Evolutionary conservation across 2,329 filamentous ascomycete genomes (phyloP).

Genomic region (Penicillium sp.): DNA sequence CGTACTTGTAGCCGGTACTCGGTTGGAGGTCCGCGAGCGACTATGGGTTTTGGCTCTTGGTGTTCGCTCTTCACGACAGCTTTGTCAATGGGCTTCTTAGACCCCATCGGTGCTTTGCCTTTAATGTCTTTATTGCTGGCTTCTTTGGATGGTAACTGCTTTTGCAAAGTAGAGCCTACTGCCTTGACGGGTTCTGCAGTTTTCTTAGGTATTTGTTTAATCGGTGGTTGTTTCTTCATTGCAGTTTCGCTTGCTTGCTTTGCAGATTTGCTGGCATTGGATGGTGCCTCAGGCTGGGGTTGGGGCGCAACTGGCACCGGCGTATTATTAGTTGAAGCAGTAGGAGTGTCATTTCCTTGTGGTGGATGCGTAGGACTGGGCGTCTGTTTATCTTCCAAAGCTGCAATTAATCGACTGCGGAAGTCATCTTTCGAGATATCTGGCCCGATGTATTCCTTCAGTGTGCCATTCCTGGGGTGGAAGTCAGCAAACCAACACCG

Average conservation of each 20-base stretch:
- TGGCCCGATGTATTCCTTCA: constrained; percentile 71
- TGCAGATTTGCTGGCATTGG: background rate
- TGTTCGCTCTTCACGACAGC: background rate
- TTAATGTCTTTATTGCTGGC: constrained; percentile 59
- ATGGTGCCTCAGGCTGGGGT: constrained; percentile 4
- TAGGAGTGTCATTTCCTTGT: constrained; percentile 1
- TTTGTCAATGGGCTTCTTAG: constrained; percentile 12
- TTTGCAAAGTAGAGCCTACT: constrained; percentile 50
- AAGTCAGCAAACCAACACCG: constrained; percentile 12
- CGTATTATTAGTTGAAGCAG: constrained; percentile 5
- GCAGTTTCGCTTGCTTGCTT: background rate
- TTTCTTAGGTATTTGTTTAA: background rate
- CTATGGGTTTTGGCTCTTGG: constrained; percentile 14
- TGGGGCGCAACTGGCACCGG: constrained; percentile 15
- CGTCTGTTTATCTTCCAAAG: constrained; percentile 32
- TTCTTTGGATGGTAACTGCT: constrained; percentile 61
- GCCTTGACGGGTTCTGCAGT: constrained; percentile 39
- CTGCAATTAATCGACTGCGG: constrained; percentile 51
- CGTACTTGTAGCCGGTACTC: constrained; percentile 70
- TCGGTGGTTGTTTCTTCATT: background rate
- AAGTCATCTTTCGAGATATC: constrained; percentile 67
- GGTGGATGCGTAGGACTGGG: background rate
- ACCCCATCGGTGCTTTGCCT: constrained; percentile 8
- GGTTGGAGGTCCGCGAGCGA: constrained; percentile 22
- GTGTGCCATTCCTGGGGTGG: constrained; percentile 62